A percentile compares a stretch with the other conserved stretches of the same genome.
These are phyloP conservation scores for Akanthomyces uredinophilus DNA, from an alignment of 2,329 filamentous ascomycete genomes.

Conservation along the genomic window DNA sequence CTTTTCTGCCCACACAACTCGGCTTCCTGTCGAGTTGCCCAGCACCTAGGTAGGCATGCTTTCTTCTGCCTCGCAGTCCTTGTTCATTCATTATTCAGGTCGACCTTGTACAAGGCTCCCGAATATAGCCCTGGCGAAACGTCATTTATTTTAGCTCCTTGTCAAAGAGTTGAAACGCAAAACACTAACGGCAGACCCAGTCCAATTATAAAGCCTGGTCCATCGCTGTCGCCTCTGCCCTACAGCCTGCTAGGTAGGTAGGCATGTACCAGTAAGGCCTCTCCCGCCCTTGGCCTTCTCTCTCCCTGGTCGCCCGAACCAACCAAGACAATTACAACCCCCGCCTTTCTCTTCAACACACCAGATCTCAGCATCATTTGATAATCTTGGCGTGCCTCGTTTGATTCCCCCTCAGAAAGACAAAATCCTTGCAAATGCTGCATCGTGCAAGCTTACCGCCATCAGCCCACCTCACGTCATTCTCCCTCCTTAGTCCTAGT, in stretches of 20 bases:
- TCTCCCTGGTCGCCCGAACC: background rate
- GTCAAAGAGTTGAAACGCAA: no score
- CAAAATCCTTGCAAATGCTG: background rate
- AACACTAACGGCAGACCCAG: no score
- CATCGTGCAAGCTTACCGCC: background rate
- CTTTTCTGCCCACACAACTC: background rate
- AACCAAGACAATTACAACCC: background rate
- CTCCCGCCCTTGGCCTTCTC: background rate
- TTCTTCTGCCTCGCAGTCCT: background rate
- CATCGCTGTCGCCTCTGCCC: no score
- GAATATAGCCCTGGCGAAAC: no score
- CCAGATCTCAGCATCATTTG: background rate
- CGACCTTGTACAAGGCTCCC: no score
- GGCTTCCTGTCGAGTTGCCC: background rate
- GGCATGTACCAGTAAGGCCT: no score
- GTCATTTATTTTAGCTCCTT: no score
- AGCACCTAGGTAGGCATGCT: no score
- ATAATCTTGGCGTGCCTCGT: no score
- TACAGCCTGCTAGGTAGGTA: background rate
- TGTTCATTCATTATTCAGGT: no score
- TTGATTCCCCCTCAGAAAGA: no score
- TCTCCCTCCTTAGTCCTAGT: background rate
- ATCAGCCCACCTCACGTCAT: background rate
- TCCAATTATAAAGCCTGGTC: no score
- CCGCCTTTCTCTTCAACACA: background rate